These are phyloP conservation scores for Firmiana major DNA, from an alignment of 345 rosid species.

Conservation along the genomic window DNA sequence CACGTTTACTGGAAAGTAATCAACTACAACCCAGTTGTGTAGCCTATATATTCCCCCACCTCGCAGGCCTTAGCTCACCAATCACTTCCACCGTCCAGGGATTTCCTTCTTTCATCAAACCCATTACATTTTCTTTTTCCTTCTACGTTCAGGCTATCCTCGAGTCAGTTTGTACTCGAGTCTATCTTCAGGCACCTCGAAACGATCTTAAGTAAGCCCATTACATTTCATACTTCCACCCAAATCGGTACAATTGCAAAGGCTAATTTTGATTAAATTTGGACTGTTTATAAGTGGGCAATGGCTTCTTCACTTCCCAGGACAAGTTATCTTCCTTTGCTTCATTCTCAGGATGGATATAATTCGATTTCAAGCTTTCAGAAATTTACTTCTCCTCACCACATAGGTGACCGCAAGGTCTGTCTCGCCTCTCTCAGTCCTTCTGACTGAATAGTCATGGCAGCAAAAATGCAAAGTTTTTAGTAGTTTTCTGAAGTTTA, in stretches of 20 bases:
- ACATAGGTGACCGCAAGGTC: slow-evolving; percentile 1
- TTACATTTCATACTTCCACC: too few relatives aligned
- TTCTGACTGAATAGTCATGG: not conserved
- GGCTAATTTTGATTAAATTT: not conserved
- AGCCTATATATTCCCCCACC: not conserved
- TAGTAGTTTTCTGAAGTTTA: not conserved
- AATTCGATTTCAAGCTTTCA: not conserved
- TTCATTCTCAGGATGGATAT: slow-evolving; percentile 4
- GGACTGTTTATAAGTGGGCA: not conserved
- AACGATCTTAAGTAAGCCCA: too few relatives aligned
- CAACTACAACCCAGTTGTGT: not conserved
- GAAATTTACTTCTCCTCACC: not conserved
- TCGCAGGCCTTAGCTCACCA: not conserved
- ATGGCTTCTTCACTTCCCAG: slow-evolving; percentile 18
- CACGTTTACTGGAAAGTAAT: not conserved
- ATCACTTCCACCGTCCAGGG: not conserved
- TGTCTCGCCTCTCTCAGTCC: not conserved
- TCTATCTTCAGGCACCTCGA: too few relatives aligned
- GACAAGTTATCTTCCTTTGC: slow-evolving; percentile 4
- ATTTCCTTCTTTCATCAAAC: not conserved
- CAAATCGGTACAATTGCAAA: not conserved
- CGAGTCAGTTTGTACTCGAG: too few relatives aligned
- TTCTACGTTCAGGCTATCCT: too few relatives aligned
- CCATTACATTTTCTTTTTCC: not conserved
- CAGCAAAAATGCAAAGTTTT: not conserved